phyloP scores from a whole-genome alignment of 2,329 filamentous ascomycete genomes.

The Ceratocystis albifundus region DNA sequence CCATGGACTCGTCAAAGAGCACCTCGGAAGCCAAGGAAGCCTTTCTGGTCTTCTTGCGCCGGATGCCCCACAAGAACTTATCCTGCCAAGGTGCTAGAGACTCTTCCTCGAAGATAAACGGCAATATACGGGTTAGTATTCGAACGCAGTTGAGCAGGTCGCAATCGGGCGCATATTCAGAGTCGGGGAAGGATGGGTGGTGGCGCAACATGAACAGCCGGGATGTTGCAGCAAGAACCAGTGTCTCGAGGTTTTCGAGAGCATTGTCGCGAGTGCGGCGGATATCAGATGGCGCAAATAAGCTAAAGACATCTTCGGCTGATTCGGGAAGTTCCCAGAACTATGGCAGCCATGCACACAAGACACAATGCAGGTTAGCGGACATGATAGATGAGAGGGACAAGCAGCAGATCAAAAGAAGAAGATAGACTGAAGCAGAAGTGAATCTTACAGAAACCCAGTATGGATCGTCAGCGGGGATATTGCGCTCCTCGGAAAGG shows the following conservation, averaged over 20 bases:
- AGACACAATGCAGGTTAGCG: constrained; percentile 3
- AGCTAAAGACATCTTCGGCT: constrained; percentile 88
- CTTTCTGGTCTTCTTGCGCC: constrained; percentile 59
- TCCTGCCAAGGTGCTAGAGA: constrained; percentile 76
- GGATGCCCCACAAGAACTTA: constrained; percentile 76
- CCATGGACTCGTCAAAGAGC: constrained; percentile 66
- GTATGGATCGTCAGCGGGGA: constrained; percentile 77
- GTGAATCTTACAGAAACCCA: constrained; percentile 67
- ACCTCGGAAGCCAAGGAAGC: constrained; percentile 59
- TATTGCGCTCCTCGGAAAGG: constrained; percentile 81
- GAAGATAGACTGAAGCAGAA: background rate
- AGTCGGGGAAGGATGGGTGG: constrained; percentile 81
- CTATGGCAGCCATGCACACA: constrained; percentile 36
- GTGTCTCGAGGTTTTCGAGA: constrained; percentile 77
- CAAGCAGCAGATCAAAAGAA: background rate
- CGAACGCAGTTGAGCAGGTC: constrained; percentile 94
- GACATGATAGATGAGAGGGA: constrained; percentile 19
- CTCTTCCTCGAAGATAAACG: constrained; percentile 85
- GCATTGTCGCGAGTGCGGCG: constrained; percentile 76
- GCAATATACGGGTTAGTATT: constrained; percentile 76
- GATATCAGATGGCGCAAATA: constrained; percentile 82
- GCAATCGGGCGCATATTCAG: constrained; percentile 68
- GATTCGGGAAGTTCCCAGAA: constrained; percentile 98
- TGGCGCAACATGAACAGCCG: constrained; percentile 72
- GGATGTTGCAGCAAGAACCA: constrained; percentile 72